Conservation (phyloP, 2,329 filamentous ascomycete genomes). For the Onygena corvina region DNA sequence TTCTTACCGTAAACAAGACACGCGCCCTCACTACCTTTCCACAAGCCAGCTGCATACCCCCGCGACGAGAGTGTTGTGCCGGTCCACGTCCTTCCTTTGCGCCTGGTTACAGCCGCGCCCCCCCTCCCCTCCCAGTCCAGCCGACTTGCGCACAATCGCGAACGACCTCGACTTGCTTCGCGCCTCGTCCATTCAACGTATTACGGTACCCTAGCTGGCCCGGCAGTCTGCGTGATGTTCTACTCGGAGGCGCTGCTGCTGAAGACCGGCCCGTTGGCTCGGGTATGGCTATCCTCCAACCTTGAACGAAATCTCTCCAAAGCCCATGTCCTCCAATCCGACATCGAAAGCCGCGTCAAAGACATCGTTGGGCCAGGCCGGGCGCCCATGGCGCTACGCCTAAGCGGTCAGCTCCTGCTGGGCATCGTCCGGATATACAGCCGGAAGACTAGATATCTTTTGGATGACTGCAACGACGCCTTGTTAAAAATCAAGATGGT, state of each 20-base stretch:
- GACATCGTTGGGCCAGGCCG: slow-evolving; percentile 88
- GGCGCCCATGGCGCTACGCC: slow-evolving; percentile 83
- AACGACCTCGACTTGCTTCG: no score
- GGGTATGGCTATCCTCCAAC: slow-evolving; percentile 96
- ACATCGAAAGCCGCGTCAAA: slow-evolving; percentile 87
- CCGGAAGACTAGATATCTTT: slow-evolving; percentile 85
- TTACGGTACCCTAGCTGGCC: not conserved
- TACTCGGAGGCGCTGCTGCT: slow-evolving; percentile 92
- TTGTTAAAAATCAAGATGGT: slow-evolving; percentile 99
- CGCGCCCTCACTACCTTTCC: no score
- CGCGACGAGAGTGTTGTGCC: no score
- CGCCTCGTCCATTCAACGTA: not conserved
- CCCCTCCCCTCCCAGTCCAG: no score
- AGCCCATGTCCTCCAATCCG: slow-evolving; percentile 85
- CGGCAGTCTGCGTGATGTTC: slow-evolving; percentile 55
- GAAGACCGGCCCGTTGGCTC: slow-evolving; percentile 92
- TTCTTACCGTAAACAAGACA: no score
- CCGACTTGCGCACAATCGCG: no score
- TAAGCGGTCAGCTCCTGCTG: slow-evolving; percentile 86
- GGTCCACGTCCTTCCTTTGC: no score
- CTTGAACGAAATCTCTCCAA: slow-evolving; percentile 97
- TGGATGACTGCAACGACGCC: slow-evolving; percentile 96
- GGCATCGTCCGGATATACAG: slow-evolving; percentile 97
- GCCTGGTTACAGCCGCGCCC: no score
- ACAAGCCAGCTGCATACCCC: no score